Base-by-base conservation (phyloP, 257 asterid species). In the Gardenia jasminoides region DNA sequence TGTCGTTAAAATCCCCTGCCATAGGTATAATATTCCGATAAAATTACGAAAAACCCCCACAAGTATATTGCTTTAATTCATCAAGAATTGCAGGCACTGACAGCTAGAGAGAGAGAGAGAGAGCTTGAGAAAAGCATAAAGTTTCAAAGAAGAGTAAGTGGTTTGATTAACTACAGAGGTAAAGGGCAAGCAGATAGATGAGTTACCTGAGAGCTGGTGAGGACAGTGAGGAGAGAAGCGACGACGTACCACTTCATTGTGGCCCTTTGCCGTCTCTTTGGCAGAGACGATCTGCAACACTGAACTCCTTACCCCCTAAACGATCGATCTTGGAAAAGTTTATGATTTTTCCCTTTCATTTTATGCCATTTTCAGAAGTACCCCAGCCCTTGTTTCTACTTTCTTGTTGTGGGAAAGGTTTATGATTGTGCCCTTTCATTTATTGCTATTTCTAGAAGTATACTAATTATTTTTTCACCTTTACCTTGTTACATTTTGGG, bases 121-220 rank as follows among this genome's bases (percentile, higher is more conserved):
- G 76, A 36, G 58, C 12, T 39, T 15, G 66, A 78, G 30, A 28
- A 28, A 10, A 64, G 19, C 19, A 36, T 36, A n/a, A 24, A 70
- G 44, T 0, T 22, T 44, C 11, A 44, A 24, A 80, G 24, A 22
- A 74, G 30, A 68, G 17, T 20, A 41, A 44, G 36, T 24, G 74
- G 41, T 43, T 31, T 31, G 10, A 19, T 5, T 13, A 11, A 28
- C 31, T 65, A 5, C 15, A 66, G 70, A 66, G 46, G 46, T 12
- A 41, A 66, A 44, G 31, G n/a, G 70, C 4, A 41, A 66, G 13
- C 33, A n/a, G 43, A 33, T 12, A 43, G 20, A n/a, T 6, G 62
- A 46, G 50, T 48, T 78, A 96, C 99, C 98, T 96, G 99, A 76
- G 98, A 92, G 88, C 99, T 96, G 64, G 99, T 96, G 83, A 93